phyloP scores from a whole-genome alignment of 192 early-diverging fungal genomes.

The Gryganskiella cystojenkinii region DNA sequence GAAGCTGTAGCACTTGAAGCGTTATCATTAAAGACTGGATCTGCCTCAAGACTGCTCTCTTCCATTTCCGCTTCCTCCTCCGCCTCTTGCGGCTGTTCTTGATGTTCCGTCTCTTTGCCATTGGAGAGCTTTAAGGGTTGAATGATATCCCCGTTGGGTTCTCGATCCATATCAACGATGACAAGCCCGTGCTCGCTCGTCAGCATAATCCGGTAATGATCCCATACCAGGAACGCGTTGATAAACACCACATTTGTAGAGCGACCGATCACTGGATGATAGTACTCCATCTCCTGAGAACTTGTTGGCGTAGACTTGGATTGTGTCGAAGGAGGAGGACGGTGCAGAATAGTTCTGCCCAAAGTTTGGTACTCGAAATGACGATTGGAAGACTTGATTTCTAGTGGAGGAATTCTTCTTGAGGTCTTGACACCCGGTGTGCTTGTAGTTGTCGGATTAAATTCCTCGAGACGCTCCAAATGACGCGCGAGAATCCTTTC shows the following conservation, averaged over 20 bases:
- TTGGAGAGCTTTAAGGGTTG: background rate
- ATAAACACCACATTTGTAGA: slow-evolving; percentile 3
- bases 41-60: too few species aligned
- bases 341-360: background rate
- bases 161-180: slow-evolving; percentile 35
- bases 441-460: background rate
- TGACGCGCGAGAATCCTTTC: too few species aligned
- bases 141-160: slow-evolving; percentile 1
- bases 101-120: background rate
- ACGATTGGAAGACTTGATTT: background rate
- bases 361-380: slow-evolving; percentile 19
- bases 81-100: background rate
- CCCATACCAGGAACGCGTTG: slow-evolving; percentile 37
- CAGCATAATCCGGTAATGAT: slow-evolving; percentile 29
- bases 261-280: too few species aligned
- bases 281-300: background rate
- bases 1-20: too few species aligned
- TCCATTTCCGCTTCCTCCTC: too few species aligned
- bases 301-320: background rate
- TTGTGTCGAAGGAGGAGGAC: too few species aligned
- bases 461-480: background rate
- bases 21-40: too few species aligned
- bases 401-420: background rate
- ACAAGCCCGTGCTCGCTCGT: slow-evolving; percentile 20
- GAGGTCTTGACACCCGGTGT: background rate